These are phyloP conservation scores for Geotrichum bryndzae DNA, from an alignment of 1,139 yeast species.

Conservation along the genomic window DNA sequence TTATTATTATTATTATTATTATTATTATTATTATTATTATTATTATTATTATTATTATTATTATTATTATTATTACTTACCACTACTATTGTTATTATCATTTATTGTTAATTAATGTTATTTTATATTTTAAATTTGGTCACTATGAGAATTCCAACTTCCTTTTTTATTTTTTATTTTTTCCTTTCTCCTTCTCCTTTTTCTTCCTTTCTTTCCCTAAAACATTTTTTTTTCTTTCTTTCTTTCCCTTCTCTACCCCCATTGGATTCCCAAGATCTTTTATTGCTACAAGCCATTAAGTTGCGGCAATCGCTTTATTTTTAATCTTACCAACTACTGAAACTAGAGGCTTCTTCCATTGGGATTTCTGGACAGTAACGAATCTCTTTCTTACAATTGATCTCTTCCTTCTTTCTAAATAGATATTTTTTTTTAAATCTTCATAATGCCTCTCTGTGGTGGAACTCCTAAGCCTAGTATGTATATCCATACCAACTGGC, in stretches of 20 bases:
- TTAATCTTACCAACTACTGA: neutral
- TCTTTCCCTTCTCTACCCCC: neutral
- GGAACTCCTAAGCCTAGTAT: conserved; percentile 50
- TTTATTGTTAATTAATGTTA: too few species aligned
- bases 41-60: too few species aligned
- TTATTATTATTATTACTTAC: too few species aligned
- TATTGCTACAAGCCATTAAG: neutral
- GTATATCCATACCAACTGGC: conserved; percentile 4
- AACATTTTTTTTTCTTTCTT: neutral
- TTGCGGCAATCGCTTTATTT: neutral
- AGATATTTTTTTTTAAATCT: neutral
- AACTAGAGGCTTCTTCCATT: neutral
- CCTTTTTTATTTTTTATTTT: conserved; percentile 1
- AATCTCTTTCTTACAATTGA: neutral
- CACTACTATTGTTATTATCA: too few species aligned
- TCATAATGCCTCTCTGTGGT: conserved; percentile 63
- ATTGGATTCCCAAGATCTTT: neutral
- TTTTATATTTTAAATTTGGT: too few species aligned
- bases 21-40: too few species aligned
- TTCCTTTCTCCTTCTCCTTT: neutral
- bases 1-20: too few species aligned
- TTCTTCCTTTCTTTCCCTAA: neutral
- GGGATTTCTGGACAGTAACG: neutral
- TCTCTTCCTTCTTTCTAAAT: neutral
- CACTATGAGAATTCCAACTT: neutral